Base-by-base conservation (phyloP, 129 eudicot genomes). In the Scalesia atractyloides region DNA sequence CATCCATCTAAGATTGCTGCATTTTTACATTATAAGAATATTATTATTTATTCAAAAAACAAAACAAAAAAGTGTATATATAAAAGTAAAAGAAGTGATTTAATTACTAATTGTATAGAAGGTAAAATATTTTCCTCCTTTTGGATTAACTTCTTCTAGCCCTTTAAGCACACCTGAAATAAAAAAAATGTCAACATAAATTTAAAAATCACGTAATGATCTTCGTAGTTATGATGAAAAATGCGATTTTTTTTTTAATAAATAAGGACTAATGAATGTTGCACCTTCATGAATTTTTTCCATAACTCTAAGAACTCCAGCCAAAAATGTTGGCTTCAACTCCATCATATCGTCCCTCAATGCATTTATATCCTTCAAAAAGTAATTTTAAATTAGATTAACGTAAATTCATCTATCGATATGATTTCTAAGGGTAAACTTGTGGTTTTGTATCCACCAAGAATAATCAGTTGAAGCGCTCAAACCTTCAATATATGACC, bases 281-380 rank as follows among this genome's bases (percentile, higher is more conserved):
- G 9, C 84, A 76, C 99, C 99, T 95, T 95, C 97, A 20, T 88
- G 97, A 9, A 90, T 83, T 73, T 88, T 82, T 69, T 95, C 99
- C 73, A 88, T 79, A 64, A 95, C 99, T 84, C 97, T 75, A 68
- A 97, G 99, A 22, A 95, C 99, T 37, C 89, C 99, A 37, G 99
- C 99, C 79, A 95, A 82, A 82, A 95, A 88, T 0, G 99, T 95
- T 70, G 99, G 99, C 78, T 88, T 90, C 78, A 95, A 67, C 82
- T n/a, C n/a, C n/a, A n/a, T n/a, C n/a, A n/a, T n/a, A n/a, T n/a
- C n/a, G n/a, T n/a, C n/a, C n/a, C n/a, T n/a, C n/a, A n/a, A n/a
- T n/a, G n/a, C n/a, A n/a, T n/a, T n/a, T n/a, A n/a, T n/a, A n/a
- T n/a, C n/a, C 99, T 95, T 81, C 80, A 82, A 22, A 53, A 4